Conservation (phyloP, 345 rosid genomes). For the Eucalyptus viminalis region DNA sequence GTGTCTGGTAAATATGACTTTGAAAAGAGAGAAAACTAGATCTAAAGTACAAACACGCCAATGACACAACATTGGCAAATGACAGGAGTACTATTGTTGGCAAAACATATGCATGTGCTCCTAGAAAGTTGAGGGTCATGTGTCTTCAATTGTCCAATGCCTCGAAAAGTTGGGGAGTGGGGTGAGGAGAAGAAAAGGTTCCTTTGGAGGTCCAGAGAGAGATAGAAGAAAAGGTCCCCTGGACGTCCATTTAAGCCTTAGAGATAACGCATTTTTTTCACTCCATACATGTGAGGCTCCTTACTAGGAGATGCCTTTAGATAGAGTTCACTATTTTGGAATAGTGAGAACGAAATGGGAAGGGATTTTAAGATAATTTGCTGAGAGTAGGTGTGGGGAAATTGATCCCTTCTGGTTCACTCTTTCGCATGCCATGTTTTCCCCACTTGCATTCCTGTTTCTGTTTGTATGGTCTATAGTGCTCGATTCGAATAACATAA, state of each 20-base stretch:
- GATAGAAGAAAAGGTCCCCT: not conserved
- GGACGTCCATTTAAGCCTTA: not conserved
- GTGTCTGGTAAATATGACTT: not conserved
- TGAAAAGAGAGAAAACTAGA: not conserved
- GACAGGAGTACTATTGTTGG: not conserved
- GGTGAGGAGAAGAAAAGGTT: not conserved
- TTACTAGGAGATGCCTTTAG: not conserved
- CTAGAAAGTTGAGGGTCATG: not conserved
- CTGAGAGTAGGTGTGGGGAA: not conserved
- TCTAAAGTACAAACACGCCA: not conserved
- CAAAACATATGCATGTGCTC: not conserved
- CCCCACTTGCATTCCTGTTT: not conserved
- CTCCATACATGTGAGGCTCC: not conserved
- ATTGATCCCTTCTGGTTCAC: not conserved
- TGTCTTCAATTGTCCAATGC: not conserved
- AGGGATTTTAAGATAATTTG: not conserved
- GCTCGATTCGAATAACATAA: not conserved
- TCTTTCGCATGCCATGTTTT: not conserved
- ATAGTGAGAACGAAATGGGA: not conserved
- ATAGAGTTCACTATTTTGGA: not conserved
- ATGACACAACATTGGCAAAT: not conserved
- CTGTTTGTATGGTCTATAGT: not conserved
- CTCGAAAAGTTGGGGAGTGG: not conserved
- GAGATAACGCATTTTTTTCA: not conserved
- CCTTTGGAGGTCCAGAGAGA: not conserved